Evolutionary conservation across 306 rosid species (phyloP).

Genomic region (Prosopis cineraria): DNA sequence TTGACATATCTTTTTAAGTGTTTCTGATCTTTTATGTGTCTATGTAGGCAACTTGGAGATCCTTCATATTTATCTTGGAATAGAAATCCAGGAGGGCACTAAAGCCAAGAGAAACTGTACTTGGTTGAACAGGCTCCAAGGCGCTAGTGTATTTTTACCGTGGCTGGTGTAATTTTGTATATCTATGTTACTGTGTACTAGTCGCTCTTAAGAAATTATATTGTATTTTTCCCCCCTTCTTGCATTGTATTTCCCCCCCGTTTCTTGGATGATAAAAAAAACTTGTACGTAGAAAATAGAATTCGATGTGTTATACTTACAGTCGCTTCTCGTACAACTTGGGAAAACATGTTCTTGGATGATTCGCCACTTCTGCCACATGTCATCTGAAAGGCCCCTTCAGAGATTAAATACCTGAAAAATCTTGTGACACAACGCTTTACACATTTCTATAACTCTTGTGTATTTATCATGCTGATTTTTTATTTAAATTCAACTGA

Average conservation of each 20-base stretch:
- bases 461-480: too few species aligned
- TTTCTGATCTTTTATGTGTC: constrained; percentile 21
- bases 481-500: too few species aligned
- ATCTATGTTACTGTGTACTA: constrained; percentile 29
- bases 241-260: neutral
- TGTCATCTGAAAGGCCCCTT: too few species aligned
- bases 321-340: neutral
- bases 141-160: constrained; percentile 13
- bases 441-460: too few species aligned
- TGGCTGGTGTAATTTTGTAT: constrained; percentile 43
- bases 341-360: neutral
- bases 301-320: neutral
- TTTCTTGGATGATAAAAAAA: constrained; percentile 6
- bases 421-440: too few species aligned
- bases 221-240: neutral
- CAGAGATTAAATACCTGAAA: too few species aligned
- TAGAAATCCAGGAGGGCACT: constrained; percentile 77
- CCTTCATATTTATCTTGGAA: constrained; percentile 89
- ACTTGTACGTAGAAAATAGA: constrained; percentile 34
- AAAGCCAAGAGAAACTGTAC: constrained; percentile 33
- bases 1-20: neutral
- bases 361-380: neutral
- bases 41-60: constrained; percentile 89
- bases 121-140: constrained; percentile 5
- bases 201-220: constrained; percentile 16